Percentiles rank a stretch among this genome's conserved stretches.
Conservation (phyloP, 1,284 basidiomycete species). For the Heterobasidion irregulare region DNA sequence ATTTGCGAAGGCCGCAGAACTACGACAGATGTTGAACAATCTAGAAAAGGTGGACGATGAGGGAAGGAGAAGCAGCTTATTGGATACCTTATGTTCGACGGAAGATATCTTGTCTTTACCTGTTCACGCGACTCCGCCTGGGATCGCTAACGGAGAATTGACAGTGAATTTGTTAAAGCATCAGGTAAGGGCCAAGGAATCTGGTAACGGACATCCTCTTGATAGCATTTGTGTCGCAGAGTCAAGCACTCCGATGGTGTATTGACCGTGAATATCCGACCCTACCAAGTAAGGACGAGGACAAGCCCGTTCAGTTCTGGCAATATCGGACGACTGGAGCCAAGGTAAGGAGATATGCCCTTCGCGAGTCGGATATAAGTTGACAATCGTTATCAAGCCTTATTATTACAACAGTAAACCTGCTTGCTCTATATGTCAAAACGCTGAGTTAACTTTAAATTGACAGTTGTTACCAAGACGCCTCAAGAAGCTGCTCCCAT, state of each 20-base stretch:
- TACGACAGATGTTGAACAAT: conserved; percentile 53
- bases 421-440: neutral
- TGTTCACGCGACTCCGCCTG: conserved; percentile 58
- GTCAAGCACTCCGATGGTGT: conserved; percentile 75
- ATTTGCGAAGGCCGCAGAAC: conserved; percentile 51
- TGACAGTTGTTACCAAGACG: conserved; percentile 68
- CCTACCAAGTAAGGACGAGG: conserved; percentile 55
- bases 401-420: conserved; percentile 62
- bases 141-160: conserved; percentile 53
- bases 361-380: neutral
- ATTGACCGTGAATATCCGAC: conserved; percentile 67
- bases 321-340: conserved; percentile 45
- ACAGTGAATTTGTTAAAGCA: conserved; percentile 70
- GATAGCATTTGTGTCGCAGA: conserved; percentile 30
- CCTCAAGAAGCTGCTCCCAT: conserved; percentile 58
- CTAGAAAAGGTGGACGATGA: conserved; percentile 77
- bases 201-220: neutral
- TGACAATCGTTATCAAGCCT: conserved; percentile 22
- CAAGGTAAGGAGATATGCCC: conserved; percentile 31
- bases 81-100: conserved; percentile 59
- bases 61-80: conserved; percentile 55
- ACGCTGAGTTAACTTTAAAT: neutral
- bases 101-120: conserved; percentile 66
- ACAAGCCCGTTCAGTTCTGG: conserved; percentile 86
- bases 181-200: conserved; percentile 41